phyloP scores from a whole-genome alignment of 1,284 basidiomycete genomes.

The Sporisorium graminicola region DNA sequence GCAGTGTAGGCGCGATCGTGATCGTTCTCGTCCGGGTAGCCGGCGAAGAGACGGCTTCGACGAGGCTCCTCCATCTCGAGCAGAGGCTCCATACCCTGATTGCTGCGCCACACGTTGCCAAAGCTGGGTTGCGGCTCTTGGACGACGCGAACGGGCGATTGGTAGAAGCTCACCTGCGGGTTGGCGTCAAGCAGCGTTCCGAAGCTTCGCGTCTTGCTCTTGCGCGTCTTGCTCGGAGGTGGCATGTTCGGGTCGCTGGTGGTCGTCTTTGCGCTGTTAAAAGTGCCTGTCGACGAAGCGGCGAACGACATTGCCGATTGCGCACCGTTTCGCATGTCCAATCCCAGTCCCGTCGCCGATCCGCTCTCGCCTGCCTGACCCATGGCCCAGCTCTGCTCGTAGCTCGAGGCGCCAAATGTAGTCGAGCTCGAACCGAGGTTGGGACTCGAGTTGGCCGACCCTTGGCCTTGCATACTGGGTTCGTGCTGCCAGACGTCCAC shows the following conservation, averaged over 20 bases:
- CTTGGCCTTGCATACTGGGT: slow-evolving; percentile 37
- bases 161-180: slow-evolving; percentile 51
- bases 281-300: slow-evolving; percentile 29
- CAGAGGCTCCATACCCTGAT: slow-evolving; percentile 19
- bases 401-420: slow-evolving; percentile 8
- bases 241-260: slow-evolving; percentile 33
- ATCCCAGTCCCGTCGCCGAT: slow-evolving; percentile 8
- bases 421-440: slow-evolving; percentile 20
- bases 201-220: slow-evolving; percentile 38
- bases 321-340: slow-evolving; percentile 12
- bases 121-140: slow-evolving; percentile 20
- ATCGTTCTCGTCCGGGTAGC: slow-evolving; percentile 7
- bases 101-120: slow-evolving; percentile 6
- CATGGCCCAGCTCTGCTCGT: slow-evolving; percentile 15
- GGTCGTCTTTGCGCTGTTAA: slow-evolving; percentile 31
- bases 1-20: slow-evolving; percentile 2
- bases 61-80: slow-evolving; percentile 28
- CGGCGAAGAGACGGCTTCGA: slow-evolving; percentile 25
- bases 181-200: slow-evolving; percentile 43
- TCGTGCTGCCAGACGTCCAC: slow-evolving; percentile 56
- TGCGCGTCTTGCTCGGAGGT: slow-evolving; percentile 28
- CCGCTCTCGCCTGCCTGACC: slow-evolving; percentile 3
- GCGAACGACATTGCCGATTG: slow-evolving; percentile 30
- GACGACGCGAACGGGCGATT: slow-evolving; percentile 45
- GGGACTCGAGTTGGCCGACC: slow-evolving; percentile 15